Evolutionary conservation across 768 basidiomycete species (phyloP), one percentile per base, ranked within the genome.

Genomic region (Lentinula aciculospora): DNA sequence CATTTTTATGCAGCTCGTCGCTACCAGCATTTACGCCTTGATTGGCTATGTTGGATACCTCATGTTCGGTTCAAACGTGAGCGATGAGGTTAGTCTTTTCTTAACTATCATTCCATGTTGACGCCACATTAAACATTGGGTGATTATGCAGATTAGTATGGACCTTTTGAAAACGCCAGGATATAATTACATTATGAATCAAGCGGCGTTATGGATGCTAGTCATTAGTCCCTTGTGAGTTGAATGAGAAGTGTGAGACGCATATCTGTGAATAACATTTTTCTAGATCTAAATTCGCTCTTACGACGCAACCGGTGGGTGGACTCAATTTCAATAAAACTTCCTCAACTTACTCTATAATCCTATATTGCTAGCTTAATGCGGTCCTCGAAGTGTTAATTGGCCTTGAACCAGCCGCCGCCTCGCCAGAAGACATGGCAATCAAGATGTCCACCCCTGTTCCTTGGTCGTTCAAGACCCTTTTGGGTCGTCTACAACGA

Each of bases 51-150:
- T 84, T 19, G 96, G 95, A 0, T 98, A 97, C 64, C 69, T 91
- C 19, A 98, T 98, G 96, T 94, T 93, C 66, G 93, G 94, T 9
- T 75, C 81, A 49, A 64, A 68, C 31, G 92, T 95, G 49, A 84
- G 83, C 64, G 91, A 90, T 58, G 92, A 94, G 78, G 91, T 92
- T 58, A 64, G 49, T 36, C 76, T 64, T 23, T 10, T 17, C n/a
- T 25, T 2, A 58, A 53, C 9, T 19, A 28, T 49, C 15, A 5
- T 19, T 10, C 8, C 32, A 21, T 36, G 21, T 28, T 15, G n/a
- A 48, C 12, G n/a, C 29, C n/a, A 50, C 19, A 23, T 31, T n/a
- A 45, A 32, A 47, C 34, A 50, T 25, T 21, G 47, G 56, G 50
- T 57, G 1, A 61, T 25, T 1, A n/a, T 59, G 8, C 17, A 94